These are phyloP conservation scores for Chionographis japonica DNA, from an alignment of 106 monocot genomes.

Conservation along the genomic window DNA sequence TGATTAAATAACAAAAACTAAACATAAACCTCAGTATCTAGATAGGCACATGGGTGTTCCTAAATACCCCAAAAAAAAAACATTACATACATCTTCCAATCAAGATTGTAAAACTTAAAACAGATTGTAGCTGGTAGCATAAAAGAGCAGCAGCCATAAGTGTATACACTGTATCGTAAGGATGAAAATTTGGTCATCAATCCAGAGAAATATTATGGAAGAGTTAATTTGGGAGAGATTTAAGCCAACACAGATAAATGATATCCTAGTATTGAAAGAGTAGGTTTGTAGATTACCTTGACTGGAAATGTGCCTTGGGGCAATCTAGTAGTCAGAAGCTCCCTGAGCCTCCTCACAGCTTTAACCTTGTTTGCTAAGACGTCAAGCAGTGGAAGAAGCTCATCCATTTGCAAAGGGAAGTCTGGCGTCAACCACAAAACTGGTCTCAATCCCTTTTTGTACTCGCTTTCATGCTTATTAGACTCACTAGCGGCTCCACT, in stretches of 20 bases:
- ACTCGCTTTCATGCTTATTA: slow-evolving; percentile 78
- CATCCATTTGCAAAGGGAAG: slow-evolving; percentile 81
- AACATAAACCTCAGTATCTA: no score
- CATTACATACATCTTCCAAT: no score
- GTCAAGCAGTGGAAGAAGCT: slow-evolving; percentile 89
- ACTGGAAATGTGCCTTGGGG: slow-evolving; percentile 98
- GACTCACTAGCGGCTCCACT: slow-evolving; percentile 45
- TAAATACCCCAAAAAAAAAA: no score
- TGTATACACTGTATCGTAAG: not conserved
- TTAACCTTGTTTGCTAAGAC: slow-evolving; percentile 96
- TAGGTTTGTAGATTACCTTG: slow-evolving; percentile 50
- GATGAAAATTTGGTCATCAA: slow-evolving; percentile 1
- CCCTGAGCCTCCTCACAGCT: slow-evolving; percentile 90
- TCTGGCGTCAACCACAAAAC: slow-evolving; percentile 96
- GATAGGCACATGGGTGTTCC: no score
- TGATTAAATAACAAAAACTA: no score
- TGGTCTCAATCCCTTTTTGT: slow-evolving; percentile 83
- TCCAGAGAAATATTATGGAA: not conserved
- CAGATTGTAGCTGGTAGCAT: no score
- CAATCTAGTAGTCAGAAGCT: slow-evolving; percentile 84
- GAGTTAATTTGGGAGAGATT: not conserved
- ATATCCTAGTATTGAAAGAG: not conserved
- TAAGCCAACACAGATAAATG: not conserved
- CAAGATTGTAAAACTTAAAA: no score
- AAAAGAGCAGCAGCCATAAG: no score